phyloP scores from a whole-genome alignment of 1,284 basidiomycete species.

The Trametes versicolor region DNA sequence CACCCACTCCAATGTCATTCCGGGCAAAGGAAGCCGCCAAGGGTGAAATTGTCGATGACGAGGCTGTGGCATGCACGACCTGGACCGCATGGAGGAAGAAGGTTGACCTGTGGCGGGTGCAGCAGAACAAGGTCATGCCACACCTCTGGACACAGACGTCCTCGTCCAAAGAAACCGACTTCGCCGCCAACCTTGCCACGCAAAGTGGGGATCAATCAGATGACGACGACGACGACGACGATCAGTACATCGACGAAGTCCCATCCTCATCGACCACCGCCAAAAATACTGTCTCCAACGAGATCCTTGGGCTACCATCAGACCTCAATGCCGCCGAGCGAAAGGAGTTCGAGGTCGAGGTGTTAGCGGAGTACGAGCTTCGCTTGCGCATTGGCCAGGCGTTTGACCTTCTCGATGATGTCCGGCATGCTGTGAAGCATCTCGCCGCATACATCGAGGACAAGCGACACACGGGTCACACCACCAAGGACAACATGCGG shows the following conservation, averaged over 20 bases:
- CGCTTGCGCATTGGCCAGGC: neutral
- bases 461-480: neutral
- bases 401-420: neutral
- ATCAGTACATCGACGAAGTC: neutral
- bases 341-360: neutral
- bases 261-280: neutral
- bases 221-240: neutral
- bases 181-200: neutral
- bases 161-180: neutral
- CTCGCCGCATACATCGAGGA: neutral
- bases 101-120: neutral
- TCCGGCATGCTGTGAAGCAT: neutral
- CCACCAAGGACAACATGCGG: neutral
- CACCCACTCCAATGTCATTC: neutral
- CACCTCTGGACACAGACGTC: neutral
- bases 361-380: neutral
- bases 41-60: neutral
- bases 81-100: neutral
- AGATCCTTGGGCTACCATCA: neutral
- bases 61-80: neutral
- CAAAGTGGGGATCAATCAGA: neutral
- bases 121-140: neutral
- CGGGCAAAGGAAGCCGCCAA: neutral
- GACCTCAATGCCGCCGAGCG: neutral
- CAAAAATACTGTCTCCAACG: neutral